phyloP scores from a whole-genome alignment of 768 basidiomycete species.

The Botryobasidium botryosum region DNA sequence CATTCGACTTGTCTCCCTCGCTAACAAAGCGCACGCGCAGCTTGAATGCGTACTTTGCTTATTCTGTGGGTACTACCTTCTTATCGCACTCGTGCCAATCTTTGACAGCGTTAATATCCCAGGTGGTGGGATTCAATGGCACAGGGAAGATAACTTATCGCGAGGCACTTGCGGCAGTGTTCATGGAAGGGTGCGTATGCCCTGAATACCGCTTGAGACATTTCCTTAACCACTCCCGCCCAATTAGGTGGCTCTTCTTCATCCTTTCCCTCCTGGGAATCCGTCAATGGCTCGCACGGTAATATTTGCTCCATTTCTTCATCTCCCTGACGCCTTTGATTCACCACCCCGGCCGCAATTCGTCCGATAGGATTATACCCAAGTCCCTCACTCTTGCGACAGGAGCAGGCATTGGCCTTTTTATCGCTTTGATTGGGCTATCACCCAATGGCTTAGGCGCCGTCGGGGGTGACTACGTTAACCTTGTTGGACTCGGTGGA shows the following conservation, averaged over 20 bases:
- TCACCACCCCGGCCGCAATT: too few species aligned
- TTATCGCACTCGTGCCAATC: too few species aligned
- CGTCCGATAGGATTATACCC: conserved; percentile 76
- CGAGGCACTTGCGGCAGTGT: conserved; percentile 72
- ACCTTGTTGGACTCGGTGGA: conserved; percentile 61
- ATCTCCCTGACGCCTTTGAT: too few species aligned
- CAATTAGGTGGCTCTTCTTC: conserved; percentile 59
- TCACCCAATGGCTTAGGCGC: conserved; percentile 46
- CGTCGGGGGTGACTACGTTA: conserved; percentile 53
- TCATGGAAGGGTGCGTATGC: conserved; percentile 57
- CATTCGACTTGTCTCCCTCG: not conserved
- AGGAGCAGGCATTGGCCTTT: conserved; percentile 74
- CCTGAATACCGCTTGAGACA: too few species aligned
- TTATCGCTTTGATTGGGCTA: conserved; percentile 61
- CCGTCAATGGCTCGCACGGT: conserved; percentile 81
- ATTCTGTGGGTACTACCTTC: too few species aligned
- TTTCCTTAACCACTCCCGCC: not conserved
- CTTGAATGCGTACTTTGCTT: conserved; percentile 49
- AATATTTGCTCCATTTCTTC: too few species aligned
- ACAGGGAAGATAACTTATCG: conserved; percentile 48
- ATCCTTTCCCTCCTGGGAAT: conserved; percentile 63
- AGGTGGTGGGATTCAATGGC: conserved; percentile 73
- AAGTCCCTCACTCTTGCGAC: conserved; percentile 73
- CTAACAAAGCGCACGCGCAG: too few species aligned
- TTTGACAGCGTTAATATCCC: too few species aligned